Base-by-base conservation (phyloP, 2,329 filamentous ascomycete genomes). In the Verticillium alfalfae region DNA sequence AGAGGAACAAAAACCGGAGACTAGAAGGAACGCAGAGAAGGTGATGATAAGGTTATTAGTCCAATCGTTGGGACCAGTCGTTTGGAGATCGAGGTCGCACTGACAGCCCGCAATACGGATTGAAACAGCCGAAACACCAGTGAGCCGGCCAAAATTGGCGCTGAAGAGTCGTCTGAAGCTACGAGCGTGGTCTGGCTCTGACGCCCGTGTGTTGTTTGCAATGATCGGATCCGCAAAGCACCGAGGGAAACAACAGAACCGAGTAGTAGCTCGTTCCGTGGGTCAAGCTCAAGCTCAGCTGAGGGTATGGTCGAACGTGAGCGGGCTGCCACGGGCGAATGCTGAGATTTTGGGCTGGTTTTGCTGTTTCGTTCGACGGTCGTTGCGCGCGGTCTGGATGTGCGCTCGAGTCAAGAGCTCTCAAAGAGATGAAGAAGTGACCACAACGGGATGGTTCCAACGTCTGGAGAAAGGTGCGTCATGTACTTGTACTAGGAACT, bases 51-150 rank as follows among this genome's bases (percentile, higher is more conserved):
- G 57, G 49, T 58, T 41, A 34, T 31, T 58, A 49, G 57, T 58
- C 57, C 57, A 41, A 58, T 58, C 26, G 57, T 58, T 41, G 22
- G 41, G n/a, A 41, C 31, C 39, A 41, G 22, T 26, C 26, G 57
- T 58, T 58, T 58, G 57, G 57, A 49, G 34, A 67, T 73, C 68
- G 57, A 49, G 55, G 68, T 73, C 68, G 73, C 70, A 74, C 71
- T 72, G 72, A 73, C 71, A 67, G 66, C 69, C 68, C 67, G 67
- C 62, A 68, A 70, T 66, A 68, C 67, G 67, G 69, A 71, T 74
- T 73, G 72, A 76, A 75, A 76, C 74, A 68, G 68, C 71, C 74
- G 72, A 77, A 76, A 76, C 74, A 71, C 70, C 68, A 67, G 65
- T 62, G 68, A 70, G 70, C 68, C 69, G 68, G 70, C 69, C 67